A percentile compares a stretch with the other conserved stretches of the same genome.
Evolutionary conservation across 257 asterid species (phyloP).

Genomic region (Rubia yunnanensis): DNA sequence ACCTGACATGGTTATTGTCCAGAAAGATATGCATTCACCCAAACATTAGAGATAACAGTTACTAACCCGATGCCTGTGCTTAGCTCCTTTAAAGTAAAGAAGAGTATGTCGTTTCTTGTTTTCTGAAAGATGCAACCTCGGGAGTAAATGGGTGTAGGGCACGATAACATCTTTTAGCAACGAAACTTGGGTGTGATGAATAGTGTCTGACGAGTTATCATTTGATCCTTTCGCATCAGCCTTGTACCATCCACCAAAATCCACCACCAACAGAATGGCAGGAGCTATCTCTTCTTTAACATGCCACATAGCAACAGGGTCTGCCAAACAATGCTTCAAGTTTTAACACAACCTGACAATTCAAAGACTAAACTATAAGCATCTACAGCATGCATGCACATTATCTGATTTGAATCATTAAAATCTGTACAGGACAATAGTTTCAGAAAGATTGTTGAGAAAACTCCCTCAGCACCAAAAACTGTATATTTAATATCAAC

Average conservation of each 20-base stretch:
- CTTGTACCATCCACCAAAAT: constrained; percentile 93
- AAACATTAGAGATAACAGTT: constrained; percentile 9
- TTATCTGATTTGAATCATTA: background rate
- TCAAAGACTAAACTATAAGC: constrained; percentile 64
- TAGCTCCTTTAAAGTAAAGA: constrained; percentile 95
- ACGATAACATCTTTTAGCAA: constrained; percentile 83
- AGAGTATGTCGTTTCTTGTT: constrained; percentile 51
- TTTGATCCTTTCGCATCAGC: constrained; percentile 53
- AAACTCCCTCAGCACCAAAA: background rate
- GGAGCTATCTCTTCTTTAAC: constrained; percentile 79
- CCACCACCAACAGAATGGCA: constrained; percentile 83
- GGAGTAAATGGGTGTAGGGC: constrained; percentile 86
- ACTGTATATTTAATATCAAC: background rate
- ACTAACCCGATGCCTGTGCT: constrained; percentile 92
- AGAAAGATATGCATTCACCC: constrained; percentile 1
- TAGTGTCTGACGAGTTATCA: constrained; percentile 42
- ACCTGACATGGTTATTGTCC: background rate
- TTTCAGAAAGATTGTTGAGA: background rate
- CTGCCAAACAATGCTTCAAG: constrained; percentile 99
- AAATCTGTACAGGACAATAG: background rate
- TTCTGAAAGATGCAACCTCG: constrained; percentile 48
- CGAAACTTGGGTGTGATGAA: constrained; percentile 87
- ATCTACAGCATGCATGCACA: constrained; percentile 30
- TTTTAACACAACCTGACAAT: constrained; percentile 81
- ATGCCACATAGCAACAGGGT: constrained; percentile 98